phyloP scores from a whole-genome alignment of 768 basidiomycete species.

The Xerocomellus amylosporus region DNA sequence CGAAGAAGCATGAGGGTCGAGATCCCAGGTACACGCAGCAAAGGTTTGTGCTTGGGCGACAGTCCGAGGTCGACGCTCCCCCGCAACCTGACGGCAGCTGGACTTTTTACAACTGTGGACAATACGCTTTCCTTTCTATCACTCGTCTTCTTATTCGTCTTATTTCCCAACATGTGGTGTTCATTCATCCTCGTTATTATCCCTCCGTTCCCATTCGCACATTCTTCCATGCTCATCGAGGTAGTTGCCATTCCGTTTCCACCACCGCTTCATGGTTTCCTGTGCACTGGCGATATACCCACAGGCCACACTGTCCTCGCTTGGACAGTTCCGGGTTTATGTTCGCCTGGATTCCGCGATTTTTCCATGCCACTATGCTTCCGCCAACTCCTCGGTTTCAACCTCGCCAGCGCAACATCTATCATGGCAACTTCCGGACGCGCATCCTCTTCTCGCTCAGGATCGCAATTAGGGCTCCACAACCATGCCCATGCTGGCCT shows the following conservation, averaged over 20 bases:
- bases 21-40: constrained; percentile 4
- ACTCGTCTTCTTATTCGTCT: constrained; percentile 18
- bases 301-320: constrained; percentile 17
- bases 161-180: constrained; percentile 26
- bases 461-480: constrained; percentile 1
- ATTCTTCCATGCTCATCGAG: constrained; percentile 22
- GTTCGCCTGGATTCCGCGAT: constrained; percentile 17
- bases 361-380: constrained; percentile 23
- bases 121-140: constrained; percentile 24
- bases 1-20: constrained; percentile 19
- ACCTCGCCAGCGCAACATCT: background rate
- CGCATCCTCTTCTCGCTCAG: constrained; percentile 1
- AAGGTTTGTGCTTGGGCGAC: constrained; percentile 18
- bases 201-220: constrained; percentile 22
- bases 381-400: constrained; percentile 25
- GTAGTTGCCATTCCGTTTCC: constrained; percentile 15
- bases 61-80: constrained; percentile 25
- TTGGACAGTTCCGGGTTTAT: constrained; percentile 18
- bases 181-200: constrained; percentile 21
- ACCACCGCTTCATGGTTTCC: constrained; percentile 8
- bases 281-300: constrained; percentile 21
- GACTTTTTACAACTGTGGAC: constrained; percentile 25
- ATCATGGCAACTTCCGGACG: constrained; percentile 19
- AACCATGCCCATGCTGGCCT: background rate
- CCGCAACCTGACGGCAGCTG: constrained; percentile 23